Base-by-base conservation (phyloP, 176 grass and related monocot genomes). In the Rhynchospora tenuis region DNA sequence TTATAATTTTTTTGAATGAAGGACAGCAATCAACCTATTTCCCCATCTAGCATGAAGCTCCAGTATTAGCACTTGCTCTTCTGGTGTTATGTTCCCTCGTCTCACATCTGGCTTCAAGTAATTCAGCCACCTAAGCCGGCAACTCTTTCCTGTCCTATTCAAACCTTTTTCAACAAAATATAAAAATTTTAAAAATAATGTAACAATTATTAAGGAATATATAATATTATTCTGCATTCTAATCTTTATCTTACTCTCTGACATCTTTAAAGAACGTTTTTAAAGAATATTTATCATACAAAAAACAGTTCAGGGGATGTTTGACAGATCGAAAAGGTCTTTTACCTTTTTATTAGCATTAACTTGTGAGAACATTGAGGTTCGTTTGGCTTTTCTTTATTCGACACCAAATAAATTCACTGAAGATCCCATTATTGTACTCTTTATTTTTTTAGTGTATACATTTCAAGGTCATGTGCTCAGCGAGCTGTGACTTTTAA, bases 141-240 rank as follows among this genome's bases (percentile, higher is more conserved):
- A 94, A 81, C 92, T 94, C 83, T 94, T 94, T 83, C 92, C 92
- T 0, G 87, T 94, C 23, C 90, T 82, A 31, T 94, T 94, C 86
- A 97, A 84, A 43, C 91, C 94, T 97, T 87, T 59, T 48, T 13
- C 17, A 11, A 71, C 3, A 24, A 44, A 78, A 63, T 29, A 0
- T 38, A 52, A 51, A 20, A 51, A 44, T 78, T 48, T 22, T 61
- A 14, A 82, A 47, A 29, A 47, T 19, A 68, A 38, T 22, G 57
- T 5, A 55, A n/a, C 7, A 64, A 0, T 64, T 19, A 14, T 6
- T 44, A 38, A 12, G 51, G 45, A 45, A 52, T 27, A 46, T 46
- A 45, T 23, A 12, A 81, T 81, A 13, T 14, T 2, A 0, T 63
- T 56, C 57, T 62, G 56, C 22, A 73, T 8, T 27, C 24, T 50